A percentile compares a stretch with the other conserved stretches of the same genome.
Conservation (phyloP, 768 basidiomycete genomes). For the Boletus edulis region DNA sequence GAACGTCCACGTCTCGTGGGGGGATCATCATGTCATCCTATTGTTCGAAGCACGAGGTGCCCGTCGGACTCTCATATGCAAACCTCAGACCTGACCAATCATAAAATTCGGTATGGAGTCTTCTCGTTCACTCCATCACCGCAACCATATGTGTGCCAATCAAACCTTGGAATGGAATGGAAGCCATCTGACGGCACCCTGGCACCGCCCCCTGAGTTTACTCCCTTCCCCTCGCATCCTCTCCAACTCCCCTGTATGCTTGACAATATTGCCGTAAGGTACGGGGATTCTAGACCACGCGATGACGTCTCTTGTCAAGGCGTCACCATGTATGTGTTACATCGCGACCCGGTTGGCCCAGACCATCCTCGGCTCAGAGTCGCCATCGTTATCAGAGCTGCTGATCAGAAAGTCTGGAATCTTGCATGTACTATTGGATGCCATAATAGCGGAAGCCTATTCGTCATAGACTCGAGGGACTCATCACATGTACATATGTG, state of each 20-base stretch:
- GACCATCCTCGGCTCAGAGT: constrained; percentile 2
- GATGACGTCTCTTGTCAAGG: neutral
- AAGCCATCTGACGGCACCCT: constrained; percentile 14
- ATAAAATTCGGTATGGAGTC: neutral
- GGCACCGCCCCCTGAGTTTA: neutral
- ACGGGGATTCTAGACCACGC: neutral
- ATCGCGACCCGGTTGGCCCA: neutral
- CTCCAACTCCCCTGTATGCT: neutral
- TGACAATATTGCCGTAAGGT: neutral
- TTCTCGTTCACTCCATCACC: constrained; percentile 17
- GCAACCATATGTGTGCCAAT: constrained; percentile 17
- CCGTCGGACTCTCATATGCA: too few relatives aligned
- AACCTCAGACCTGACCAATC: constrained; percentile 3
- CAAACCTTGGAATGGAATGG: constrained; percentile 27
- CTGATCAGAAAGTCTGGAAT: constrained; percentile 10
- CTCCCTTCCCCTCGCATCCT: neutral
- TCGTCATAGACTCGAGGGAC: constrained; percentile 1
- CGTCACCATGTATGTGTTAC: neutral
- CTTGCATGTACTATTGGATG: neutral
- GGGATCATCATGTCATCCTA: neutral
- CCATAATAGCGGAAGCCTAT: constrained; percentile 1
- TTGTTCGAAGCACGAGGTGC: constrained; percentile 9
- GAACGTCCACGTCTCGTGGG: neutral
- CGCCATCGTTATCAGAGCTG: constrained; percentile 6
- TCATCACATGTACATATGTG: neutral